Evolutionary conservation across 2,329 filamentous ascomycete species (phyloP).

Genomic region (Grosmannia clavigera): DNA sequence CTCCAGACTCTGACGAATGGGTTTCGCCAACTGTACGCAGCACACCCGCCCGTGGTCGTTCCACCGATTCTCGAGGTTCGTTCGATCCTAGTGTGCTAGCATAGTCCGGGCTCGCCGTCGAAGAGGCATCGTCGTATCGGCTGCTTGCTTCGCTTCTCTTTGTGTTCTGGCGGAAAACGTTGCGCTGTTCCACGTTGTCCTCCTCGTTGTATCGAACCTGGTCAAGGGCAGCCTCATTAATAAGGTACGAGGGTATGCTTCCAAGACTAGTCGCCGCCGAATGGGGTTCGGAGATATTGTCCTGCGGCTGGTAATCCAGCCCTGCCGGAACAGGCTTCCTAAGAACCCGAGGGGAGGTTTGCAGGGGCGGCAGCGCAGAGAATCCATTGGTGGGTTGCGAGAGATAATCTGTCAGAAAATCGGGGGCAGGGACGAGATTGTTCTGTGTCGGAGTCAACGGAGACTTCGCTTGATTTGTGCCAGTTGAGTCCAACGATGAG

Average conservation of each 20-base stretch:
- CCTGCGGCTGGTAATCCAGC: constrained; percentile 13
- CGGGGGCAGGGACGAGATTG: neutral
- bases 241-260: constrained; percentile 10
- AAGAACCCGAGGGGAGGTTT: constrained; percentile 16
- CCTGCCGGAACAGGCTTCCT: constrained; percentile 20
- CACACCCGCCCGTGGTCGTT: constrained; percentile 65
- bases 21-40: constrained; percentile 62
- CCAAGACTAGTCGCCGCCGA: constrained; percentile 11
- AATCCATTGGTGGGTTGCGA: neutral
- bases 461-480: constrained; percentile 30
- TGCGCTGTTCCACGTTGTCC: constrained; percentile 7
- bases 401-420: neutral
- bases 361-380: constrained; percentile 4
- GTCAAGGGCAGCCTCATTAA: constrained; percentile 12
- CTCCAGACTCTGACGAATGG: neutral
- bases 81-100: constrained; percentile 53
- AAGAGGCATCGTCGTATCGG: constrained; percentile 50
- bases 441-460: constrained; percentile 19
- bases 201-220: constrained; percentile 7
- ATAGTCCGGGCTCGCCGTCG: constrained; percentile 61
- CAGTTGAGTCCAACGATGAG: neutral
- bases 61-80: constrained; percentile 37
- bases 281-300: constrained; percentile 10
- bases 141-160: constrained; percentile 28
- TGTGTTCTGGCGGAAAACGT: constrained; percentile 23